Evolutionary conservation across 371 early-diverging fungal species (phyloP), one percentile per base, ranked within the genome.

Genomic region (Sanchytrium tribonematis): DNA sequence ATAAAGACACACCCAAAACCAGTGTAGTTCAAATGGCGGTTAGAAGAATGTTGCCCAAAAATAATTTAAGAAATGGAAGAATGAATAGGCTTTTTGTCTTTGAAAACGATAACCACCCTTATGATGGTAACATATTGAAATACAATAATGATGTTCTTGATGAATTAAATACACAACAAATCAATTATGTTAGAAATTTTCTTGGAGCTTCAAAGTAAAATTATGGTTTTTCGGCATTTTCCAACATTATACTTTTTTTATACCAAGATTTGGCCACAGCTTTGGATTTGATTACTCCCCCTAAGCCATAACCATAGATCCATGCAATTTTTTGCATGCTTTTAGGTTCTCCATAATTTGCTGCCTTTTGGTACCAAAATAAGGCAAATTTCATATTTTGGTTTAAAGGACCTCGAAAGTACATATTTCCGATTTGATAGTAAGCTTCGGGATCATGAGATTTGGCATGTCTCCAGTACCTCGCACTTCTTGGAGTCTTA

Each of bases 31-130:
- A 87, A 69, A 89, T 89, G 76, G 95, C 96, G 17, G 86, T 97
- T 30, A 90, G 86, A 2, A 96, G 95, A 68, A 92, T 92, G 92
- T 77, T 97, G 72, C 96, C 97, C 30, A 94, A 93, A 77, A 93
- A 92, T 78, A 83, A 83, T 71, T 81, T 94, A 71, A 83, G 95
- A 30, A 83, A 86, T 69, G 81, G 82, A 22, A 84, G 90, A 72
- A 75, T 93, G 72, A 78, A 77, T 28, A 84, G 97, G 67, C 78
- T 95, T 68, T 78, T 84, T 71, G 82, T 95, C 30, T 97, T 91
- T 79, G 86, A 89, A 22, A 94, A 88, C 66, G 82, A 75, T 16
- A 85, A 88, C 67, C 94, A 97, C 73, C 96, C 97, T 17, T 92
- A 93, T 77, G 83, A 77, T 48, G 80, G 77, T 31, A 95, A 94